Base-by-base conservation (phyloP, 2,329 filamentous ascomycete species). In the Xylaria sp. region DNA sequence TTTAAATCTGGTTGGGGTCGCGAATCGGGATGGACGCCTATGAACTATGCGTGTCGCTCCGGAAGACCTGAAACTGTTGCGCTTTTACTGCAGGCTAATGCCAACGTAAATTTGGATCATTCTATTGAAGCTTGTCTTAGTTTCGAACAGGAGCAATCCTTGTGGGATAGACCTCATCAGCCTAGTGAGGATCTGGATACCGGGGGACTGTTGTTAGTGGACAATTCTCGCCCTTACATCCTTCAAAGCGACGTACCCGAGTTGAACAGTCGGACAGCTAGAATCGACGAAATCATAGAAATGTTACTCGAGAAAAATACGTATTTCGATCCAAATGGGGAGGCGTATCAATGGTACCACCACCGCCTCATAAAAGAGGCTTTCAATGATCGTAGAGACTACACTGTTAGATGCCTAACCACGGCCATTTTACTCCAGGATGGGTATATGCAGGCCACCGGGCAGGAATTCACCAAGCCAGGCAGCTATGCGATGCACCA, bases 201-300 rank as follows among this genome's bases (percentile, higher is more conserved):
- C 0, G 60, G 60, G 37, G 60, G 50, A 9, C 10, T 55, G 5
- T 29, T 54, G 21, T 29, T 42, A 2, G 40, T 2, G 5, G 60
- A 63, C n/a, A 47, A 3, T 18, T 63, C 60, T 47, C 60, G 60
- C 37, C 60, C 60, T 54, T 29, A 18, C 3, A 35, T 44, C 35
- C 8, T 9, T 42, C 2, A 25, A 13, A 6, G 18, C n/a, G 32
- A 42, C 5, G 29, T n/a, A 8, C 32, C 29, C 32, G 12, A 4
- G 2, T 25, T 42, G 47, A 3, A 29, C 21, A 35, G 10, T 23
- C 60, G 55, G n/a, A 47, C 40, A 1, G 42, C 51, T 8, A 63
- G 61, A 50, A 63, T 63, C 37, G 51, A 63, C n/a, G 61, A 63
- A 32, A 63, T 63, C 27, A n/a, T 63, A 1, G 61, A 63, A 58